Conservation (phyloP, 208 protist species). For the Acanthamoeba rhysodes region DNA sequence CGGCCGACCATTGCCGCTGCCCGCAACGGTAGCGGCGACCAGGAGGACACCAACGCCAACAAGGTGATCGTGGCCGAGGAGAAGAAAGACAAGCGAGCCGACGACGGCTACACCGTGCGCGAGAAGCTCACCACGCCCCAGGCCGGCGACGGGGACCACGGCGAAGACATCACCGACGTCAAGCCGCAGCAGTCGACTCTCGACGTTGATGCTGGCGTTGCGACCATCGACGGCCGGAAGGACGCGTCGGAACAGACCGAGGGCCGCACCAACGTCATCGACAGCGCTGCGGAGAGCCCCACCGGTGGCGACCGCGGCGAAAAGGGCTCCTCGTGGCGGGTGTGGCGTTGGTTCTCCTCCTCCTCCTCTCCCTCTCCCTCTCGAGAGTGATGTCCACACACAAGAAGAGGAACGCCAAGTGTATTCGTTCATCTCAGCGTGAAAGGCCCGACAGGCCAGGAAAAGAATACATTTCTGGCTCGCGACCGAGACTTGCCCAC, state of each 20-base stretch:
- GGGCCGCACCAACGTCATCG: too few relatives aligned
- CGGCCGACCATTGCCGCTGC: not conserved
- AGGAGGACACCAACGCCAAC: not conserved
- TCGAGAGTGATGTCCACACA: not conserved
- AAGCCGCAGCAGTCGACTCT: too few relatives aligned
- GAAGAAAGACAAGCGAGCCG: not conserved
- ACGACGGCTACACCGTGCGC: not conserved
- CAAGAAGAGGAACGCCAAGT: too few relatives aligned
- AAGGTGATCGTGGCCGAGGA: not conserved
- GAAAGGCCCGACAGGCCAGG: too few relatives aligned
- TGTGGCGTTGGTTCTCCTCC: conserved; percentile 21
- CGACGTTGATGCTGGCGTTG: too few relatives aligned
- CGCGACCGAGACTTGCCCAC: too few relatives aligned
- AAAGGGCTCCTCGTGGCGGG: not conserved
- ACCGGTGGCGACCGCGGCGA: not conserved
- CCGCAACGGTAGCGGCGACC: not conserved
- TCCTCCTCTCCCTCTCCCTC: not conserved
- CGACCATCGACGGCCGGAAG: too few relatives aligned
- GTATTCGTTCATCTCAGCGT: too few relatives aligned
- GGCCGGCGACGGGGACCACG: not conserved
- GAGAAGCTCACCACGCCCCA: not conserved
- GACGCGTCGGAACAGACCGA: too few relatives aligned
- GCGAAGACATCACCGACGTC: too few relatives aligned
- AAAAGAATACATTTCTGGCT: too few relatives aligned
- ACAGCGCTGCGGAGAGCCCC: not conserved